Conservation (phyloP, 2,329 filamentous ascomycete genomes). For the Scedosporium aurantiacum region DNA sequence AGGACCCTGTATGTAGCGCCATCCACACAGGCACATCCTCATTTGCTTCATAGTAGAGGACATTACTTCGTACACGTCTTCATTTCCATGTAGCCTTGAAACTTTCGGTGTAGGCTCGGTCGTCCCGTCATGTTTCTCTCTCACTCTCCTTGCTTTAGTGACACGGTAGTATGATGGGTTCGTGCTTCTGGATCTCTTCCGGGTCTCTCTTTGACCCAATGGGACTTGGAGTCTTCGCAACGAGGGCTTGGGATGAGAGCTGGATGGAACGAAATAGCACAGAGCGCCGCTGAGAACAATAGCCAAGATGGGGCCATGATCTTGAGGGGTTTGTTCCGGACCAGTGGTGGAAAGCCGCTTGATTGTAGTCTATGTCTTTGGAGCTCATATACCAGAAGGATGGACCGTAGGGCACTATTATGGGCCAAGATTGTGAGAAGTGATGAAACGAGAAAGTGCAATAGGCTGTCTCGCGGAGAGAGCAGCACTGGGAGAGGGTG, state of each 20-base stretch:
- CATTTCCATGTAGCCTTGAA: not conserved
- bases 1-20: not conserved
- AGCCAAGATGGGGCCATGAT: not conserved
- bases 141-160: not conserved
- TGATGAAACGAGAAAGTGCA: not conserved
- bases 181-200: not conserved
- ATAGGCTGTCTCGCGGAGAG: not conserved
- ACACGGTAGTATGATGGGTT: no score
- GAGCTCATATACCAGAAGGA: not conserved
- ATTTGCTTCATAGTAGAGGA: not conserved
- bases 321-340: not conserved
- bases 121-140: not conserved
- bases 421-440: not conserved
- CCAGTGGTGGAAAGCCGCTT: not conserved
- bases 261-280: not conserved
- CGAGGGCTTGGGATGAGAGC: not conserved
- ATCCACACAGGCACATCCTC: not conserved
- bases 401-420: not conserved
- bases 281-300: not conserved
- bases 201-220: not conserved
- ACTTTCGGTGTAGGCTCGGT: not conserved
- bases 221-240: not conserved
- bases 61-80: not conserved
- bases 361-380: not conserved
- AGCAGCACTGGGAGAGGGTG: not conserved